A percentile compares a stretch with the other conserved stretches of the same genome.
Conservation (phyloP, 2,329 filamentous ascomycete genomes). For the Sarocladium kiliense region DNA sequence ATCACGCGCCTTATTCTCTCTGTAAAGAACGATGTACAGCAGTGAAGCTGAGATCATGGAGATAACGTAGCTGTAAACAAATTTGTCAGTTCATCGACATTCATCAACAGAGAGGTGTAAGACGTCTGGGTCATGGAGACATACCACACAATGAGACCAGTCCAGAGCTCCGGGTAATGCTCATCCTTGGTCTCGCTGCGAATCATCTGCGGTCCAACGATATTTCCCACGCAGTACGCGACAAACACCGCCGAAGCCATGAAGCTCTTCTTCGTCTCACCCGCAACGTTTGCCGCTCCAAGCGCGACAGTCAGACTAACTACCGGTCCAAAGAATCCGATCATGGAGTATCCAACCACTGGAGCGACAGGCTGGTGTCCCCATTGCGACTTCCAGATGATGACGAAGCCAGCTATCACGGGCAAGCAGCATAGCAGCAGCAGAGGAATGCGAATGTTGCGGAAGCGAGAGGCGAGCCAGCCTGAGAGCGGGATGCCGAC, state of each 20-base stretch:
- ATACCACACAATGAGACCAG: conserved; percentile 58
- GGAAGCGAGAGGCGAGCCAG: conserved; percentile 42
- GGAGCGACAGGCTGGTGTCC: conserved; percentile 45
- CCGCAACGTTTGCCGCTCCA: conserved; percentile 59
- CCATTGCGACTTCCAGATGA: conserved; percentile 53
- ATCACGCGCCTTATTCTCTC: conserved; percentile 52
- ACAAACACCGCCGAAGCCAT: conserved; percentile 72
- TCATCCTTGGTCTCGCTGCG: conserved; percentile 57
- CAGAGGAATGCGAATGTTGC: conserved; percentile 48
- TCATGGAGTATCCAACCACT: conserved; percentile 51
- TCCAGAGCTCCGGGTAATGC: conserved; percentile 70
- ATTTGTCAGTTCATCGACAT: not conserved
- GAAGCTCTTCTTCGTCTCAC: conserved; percentile 73
- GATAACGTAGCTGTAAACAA: conserved; percentile 55
- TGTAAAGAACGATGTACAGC: conserved; percentile 54
- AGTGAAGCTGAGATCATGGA: conserved; percentile 52
- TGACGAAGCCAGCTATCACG: conserved; percentile 53
- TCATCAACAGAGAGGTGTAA: not conserved
- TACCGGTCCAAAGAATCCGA: conserved; percentile 54
- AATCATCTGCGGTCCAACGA: conserved; percentile 68
- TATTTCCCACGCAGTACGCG: conserved; percentile 71
- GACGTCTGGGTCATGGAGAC: conserved; percentile 18
- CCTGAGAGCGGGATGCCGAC: conserved; percentile 50
- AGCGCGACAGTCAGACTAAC: conserved; percentile 30
- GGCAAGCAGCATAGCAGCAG: conserved; percentile 50